Evolutionary conservation across 75 land plant species (phyloP).

Genomic region (Isoetes taiwanensis): DNA sequence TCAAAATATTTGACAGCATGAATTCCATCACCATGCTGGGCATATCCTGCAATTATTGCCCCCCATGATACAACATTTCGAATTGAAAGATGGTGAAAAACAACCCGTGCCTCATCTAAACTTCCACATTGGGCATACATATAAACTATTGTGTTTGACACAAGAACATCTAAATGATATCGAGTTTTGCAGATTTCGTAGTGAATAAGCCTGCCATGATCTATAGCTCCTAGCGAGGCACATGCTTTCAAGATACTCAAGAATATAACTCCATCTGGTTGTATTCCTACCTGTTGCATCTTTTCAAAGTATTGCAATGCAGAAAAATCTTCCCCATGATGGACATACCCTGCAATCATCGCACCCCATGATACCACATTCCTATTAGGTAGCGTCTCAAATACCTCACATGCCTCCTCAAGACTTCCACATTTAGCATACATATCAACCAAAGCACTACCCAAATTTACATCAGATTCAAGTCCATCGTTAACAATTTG

Average conservation of each 20-base stretch:
- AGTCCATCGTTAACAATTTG: constrained; percentile 10
- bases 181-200: too few relatives aligned
- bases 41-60: too few relatives aligned
- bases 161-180: too few relatives aligned
- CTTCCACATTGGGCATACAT: too few relatives aligned
- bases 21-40: too few relatives aligned
- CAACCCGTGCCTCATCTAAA: too few relatives aligned
- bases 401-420: constrained; percentile 21
- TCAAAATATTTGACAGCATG: not conserved
- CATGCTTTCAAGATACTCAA: too few relatives aligned
- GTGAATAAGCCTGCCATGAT: too few relatives aligned
- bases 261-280: constrained; percentile 23
- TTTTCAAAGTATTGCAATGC: constrained; percentile 15
- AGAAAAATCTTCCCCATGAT: constrained; percentile 14
- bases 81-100: too few relatives aligned
- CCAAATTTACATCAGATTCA: constrained; percentile 8
- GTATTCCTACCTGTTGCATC: constrained; percentile 10
- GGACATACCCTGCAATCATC: constrained; percentile 30
- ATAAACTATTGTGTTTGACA: too few relatives aligned
- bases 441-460: constrained; percentile 45
- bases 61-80: too few relatives aligned
- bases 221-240: too few relatives aligned
- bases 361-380: constrained; percentile 32
- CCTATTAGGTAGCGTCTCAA: constrained; percentile 12
- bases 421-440: constrained; percentile 48